These are phyloP conservation scores for Corniculantispora saksenae DNA, from an alignment of 2,329 filamentous ascomycete genomes.

Conservation along the genomic window DNA sequence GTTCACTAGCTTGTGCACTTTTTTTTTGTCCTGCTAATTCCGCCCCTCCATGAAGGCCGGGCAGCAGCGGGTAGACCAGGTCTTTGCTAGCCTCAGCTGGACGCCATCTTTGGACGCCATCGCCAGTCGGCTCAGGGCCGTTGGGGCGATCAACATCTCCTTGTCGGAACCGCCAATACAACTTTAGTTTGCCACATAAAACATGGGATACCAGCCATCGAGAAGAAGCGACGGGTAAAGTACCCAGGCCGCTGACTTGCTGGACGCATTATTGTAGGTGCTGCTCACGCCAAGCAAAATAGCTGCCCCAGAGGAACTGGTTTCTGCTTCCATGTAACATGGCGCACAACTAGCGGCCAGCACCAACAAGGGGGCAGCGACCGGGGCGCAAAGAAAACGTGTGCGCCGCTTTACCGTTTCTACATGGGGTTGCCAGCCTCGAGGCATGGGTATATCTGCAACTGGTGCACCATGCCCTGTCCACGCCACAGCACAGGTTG, in stretches of 20 bases:
- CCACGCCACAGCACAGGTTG: neutral
- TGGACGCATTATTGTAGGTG: neutral
- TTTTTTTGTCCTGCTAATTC: neutral
- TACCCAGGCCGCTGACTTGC: neutral
- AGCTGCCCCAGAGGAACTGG: neutral
- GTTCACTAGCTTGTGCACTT: neutral
- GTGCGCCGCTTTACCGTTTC: too few species aligned
- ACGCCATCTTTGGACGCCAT: neutral
- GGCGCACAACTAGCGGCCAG: neutral
- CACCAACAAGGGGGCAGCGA: neutral
- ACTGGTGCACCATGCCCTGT: too few species aligned
- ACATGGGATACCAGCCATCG: neutral
- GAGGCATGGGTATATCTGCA: too few species aligned
- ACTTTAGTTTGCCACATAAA: neutral
- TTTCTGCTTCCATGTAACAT: neutral
- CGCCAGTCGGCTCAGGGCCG: neutral
- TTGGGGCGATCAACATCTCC: neutral
- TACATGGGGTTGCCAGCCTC: too few species aligned
- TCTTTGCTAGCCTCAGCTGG: conserved; percentile 7
- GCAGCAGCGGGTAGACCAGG: conserved; percentile 14
- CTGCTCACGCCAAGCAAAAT: conserved; percentile 11
- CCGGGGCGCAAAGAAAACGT: neutral
- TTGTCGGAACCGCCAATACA: neutral
- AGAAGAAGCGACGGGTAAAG: neutral
- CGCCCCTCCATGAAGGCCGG: neutral